These are phyloP conservation scores for Diaporthe sp. DNA, from an alignment of 2,329 filamentous ascomycete genomes.

Conservation along the genomic window DNA sequence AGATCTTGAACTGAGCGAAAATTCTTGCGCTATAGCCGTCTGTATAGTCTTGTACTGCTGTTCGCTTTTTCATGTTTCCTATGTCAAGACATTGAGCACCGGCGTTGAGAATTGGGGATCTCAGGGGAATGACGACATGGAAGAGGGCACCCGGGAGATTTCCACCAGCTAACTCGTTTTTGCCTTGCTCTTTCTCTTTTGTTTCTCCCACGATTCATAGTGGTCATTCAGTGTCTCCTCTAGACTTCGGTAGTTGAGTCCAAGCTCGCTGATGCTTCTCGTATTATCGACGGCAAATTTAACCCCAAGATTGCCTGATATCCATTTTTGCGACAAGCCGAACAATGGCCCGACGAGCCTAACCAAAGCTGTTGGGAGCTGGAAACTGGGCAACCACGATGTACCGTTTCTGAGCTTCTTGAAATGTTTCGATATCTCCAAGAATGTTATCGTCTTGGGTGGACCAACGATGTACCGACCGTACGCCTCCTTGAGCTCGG, in stretches of 20 bases:
- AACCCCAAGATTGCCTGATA: slow-evolving; percentile 29
- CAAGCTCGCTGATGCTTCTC: slow-evolving; percentile 29
- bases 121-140: background rate
- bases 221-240: slow-evolving; percentile 31
- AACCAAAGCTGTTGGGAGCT: slow-evolving; percentile 14
- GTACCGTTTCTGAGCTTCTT: slow-evolving; percentile 17
- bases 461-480: slow-evolving; percentile 33
- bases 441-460: slow-evolving; percentile 24
- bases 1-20: background rate
- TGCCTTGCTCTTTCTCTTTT: background rate
- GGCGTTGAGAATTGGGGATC: background rate
- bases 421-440: slow-evolving; percentile 29
- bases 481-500: slow-evolving; percentile 25
- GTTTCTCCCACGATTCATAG: slow-evolving; percentile 19
- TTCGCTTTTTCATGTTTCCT: background rate
- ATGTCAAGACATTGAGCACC: background rate
- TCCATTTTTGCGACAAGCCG: slow-evolving; percentile 30
- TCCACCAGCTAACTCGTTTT: background rate
- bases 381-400: slow-evolving; percentile 29
- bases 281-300: slow-evolving; percentile 28
- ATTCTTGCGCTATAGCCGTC: background rate
- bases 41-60: background rate
- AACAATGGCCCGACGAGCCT: slow-evolving; percentile 31
- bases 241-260: slow-evolving; percentile 9
- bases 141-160: background rate